Conservation (phyloP, 441 rosid genomes). For the Adansonia grandidieri region DNA sequence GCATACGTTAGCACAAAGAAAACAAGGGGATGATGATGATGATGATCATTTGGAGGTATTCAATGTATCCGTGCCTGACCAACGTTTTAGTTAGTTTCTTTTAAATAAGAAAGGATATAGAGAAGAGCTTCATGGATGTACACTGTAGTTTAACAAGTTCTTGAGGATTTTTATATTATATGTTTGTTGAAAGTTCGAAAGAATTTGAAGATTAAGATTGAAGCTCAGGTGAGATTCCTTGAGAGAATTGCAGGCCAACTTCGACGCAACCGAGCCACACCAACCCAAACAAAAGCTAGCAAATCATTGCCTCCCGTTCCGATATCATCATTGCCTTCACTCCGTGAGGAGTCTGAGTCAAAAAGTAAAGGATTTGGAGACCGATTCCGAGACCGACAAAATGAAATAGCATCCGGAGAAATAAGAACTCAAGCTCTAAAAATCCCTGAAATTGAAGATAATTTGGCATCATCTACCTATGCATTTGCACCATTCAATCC, state of each 20-base stretch:
- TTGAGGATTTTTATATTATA: not conserved
- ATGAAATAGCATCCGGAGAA: slow-evolving; percentile 37
- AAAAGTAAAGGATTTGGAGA: slow-evolving; percentile 38
- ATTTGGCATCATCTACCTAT: slow-evolving; percentile 20
- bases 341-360: slow-evolving; percentile 55
- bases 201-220: slow-evolving; percentile 54
- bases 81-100: too few species aligned
- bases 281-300: slow-evolving; percentile 30
- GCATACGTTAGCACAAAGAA: slow-evolving; percentile 47
- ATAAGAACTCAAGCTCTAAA: slow-evolving; percentile 35
- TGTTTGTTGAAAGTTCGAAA: slow-evolving; percentile 42
- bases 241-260: slow-evolving; percentile 45
- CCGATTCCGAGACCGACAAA: slow-evolving; percentile 42
- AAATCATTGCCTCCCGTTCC: slow-evolving; percentile 32
- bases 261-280: slow-evolving; percentile 19
- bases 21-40: slow-evolving; percentile 36
- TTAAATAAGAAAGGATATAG: too few species aligned
- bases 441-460: slow-evolving; percentile 34
- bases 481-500: not conserved
- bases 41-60: too few species aligned
- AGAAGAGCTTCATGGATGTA: not conserved
- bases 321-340: slow-evolving; percentile 46
- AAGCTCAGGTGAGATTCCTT: slow-evolving; percentile 56
- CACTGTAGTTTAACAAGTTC: not conserved
- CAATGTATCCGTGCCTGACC: too few species aligned